These are phyloP conservation scores for Trichophyton mentagrophytes DNA, from an alignment of 2,329 filamentous ascomycete species.

Conservation along the genomic window DNA sequence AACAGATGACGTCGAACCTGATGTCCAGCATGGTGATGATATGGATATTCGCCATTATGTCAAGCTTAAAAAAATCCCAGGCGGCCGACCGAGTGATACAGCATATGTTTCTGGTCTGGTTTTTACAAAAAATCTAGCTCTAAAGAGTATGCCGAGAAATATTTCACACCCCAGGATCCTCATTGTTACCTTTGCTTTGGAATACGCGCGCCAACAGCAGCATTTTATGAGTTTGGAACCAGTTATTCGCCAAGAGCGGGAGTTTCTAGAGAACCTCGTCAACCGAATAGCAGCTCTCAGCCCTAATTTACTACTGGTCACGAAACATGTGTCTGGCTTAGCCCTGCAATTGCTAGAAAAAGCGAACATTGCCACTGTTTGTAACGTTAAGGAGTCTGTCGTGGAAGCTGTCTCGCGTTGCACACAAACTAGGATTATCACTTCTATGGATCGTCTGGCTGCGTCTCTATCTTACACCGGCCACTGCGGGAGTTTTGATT, in stretches of 20 bases:
- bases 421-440: constrained; percentile 82
- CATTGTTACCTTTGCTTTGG: constrained; percentile 87
- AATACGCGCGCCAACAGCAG: constrained; percentile 83
- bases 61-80: constrained; percentile 91
- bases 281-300: constrained; percentile 76
- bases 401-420: constrained; percentile 89
- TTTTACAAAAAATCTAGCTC: constrained; percentile 89
- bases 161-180: constrained; percentile 76
- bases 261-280: constrained; percentile 83
- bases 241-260: constrained; percentile 90
- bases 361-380: constrained; percentile 81
- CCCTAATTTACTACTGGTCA: constrained; percentile 77
- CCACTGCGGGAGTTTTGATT: constrained; percentile 74
- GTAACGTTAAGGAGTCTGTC: constrained; percentile 93
- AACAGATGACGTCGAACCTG: constrained; percentile 86
- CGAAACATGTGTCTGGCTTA: constrained; percentile 82
- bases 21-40: constrained; percentile 79
- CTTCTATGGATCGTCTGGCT: constrained; percentile 86
- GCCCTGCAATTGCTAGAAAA: constrained; percentile 79
- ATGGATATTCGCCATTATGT: constrained; percentile 98
- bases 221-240: constrained; percentile 98
- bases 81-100: constrained; percentile 78
- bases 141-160: constrained; percentile 89
- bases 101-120: constrained; percentile 95
- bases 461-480: constrained; percentile 63